Base-by-base conservation (phyloP, 441 rosid species). In the Populus hybrid region DNA sequence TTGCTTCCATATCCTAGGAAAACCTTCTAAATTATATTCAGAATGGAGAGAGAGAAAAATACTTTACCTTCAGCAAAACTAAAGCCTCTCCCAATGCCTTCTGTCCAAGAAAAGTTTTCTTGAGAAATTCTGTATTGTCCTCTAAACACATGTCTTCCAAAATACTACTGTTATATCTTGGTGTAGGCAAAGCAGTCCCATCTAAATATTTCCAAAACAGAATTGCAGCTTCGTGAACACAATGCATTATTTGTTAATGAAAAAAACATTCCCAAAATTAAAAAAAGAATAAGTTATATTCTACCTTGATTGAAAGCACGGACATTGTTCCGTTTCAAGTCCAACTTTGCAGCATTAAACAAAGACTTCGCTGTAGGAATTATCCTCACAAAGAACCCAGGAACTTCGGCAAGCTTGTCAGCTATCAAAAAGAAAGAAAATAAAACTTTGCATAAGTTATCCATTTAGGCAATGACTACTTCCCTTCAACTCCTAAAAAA, bases 111-210 rank as follows among this genome's bases (percentile, higher is more conserved):
- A 95, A 85, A 32, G 83, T 87, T 86, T 85, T 87, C 81, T 84
- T 82, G 53, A 94, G 82, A 86, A 89, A 80, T 71, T 90, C 91
- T n/a, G 83, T 82, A 82, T 85, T 89, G 73, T 89, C 93, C 78
- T 91, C 95, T 30, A 92, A 73, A 85, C 81, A 87, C 89, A 94
- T 86, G 82, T 94, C 99, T 84, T 94, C 98, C 97, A 95, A 84
- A 73, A 95, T 87, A 82, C 98, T 90, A 85, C 89, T 85, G 79
- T 94, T 91, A 82, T 94, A 95, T 64, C 73, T 89, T 20, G 98
- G 97, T 1, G 97, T 89, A 50, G 93, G 87, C 83, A 83, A 82
- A 61, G 84, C 68, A 61, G 75, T 88, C 75, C 84, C 97, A 87
- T 76, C 75, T 80, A 69, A 79, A 80, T 73, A 67, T 79, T 78